Evolutionary conservation across 306 rosid species (phyloP), one percentile per base, ranked within the genome.

Genomic region (Heteromeles arbutifolia): DNA sequence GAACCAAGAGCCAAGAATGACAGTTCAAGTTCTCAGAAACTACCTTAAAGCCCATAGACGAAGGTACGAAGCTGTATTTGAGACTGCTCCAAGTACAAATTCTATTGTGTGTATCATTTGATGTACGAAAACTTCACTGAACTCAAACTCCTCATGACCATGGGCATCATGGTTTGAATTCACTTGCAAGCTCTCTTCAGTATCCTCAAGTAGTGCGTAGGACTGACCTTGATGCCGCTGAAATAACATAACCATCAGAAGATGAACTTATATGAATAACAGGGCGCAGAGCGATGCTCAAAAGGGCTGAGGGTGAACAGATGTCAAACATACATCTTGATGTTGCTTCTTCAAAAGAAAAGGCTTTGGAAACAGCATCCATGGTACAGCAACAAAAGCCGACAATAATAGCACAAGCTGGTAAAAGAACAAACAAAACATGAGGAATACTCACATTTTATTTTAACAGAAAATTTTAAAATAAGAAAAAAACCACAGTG

Each of bases 291-390:
- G 61, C 31, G 75, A 59, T n/a, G 34, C 52, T 39, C 13, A 57
- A 78, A 66, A 70, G 37, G 44, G 26, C 29, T 0, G 15, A 19
- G 69, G 21, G 54, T 73, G 48, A 54, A 62, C 72, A 44, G 69
- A 54, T 69, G 66, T 45, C 63, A 25, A 82, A 75, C 86, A 78
- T 87, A 96, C 99, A 68, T 82, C 88, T 86, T 92, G 79, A 50
- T 90, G 89, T 79, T 96, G 99, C 82, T 76, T 92, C 93, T 90
- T 96, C 91, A 96, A 84, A 65, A 96, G 87, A 81, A 96, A 92
- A 71, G 99, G 99, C 84, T 96, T 96, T 48, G 99, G 99, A 70
- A 96, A 70, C 65, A 96, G 92, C 99, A 96, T 96, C 99, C 99
- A 96, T 77, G 99, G 99, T 45, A 96, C 99, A 69, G 98, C 76